Conservation (phyloP, 257 asterid species). For the Forsythia viridissima region DNA sequence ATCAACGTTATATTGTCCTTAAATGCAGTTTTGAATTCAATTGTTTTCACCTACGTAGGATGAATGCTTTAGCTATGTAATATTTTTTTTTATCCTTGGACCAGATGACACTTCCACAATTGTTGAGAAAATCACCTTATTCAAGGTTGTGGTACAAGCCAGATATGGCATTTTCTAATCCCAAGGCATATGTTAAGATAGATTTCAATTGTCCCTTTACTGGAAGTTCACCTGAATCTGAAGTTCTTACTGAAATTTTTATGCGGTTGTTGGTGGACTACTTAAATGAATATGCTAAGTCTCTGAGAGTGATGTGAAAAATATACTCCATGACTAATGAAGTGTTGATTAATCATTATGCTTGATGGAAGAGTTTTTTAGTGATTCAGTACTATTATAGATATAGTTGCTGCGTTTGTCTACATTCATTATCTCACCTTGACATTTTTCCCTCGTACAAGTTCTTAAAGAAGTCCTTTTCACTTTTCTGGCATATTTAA, state of each 20-base stretch:
- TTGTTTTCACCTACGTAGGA: slow-evolving; percentile 16
- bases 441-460: slow-evolving; percentile 7
- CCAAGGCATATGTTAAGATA: slow-evolving; percentile 84
- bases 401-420: not conserved
- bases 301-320: slow-evolving; percentile 11
- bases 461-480: slow-evolving; percentile 8
- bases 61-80: slow-evolving; percentile 29
- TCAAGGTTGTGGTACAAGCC: slow-evolving; percentile 98
- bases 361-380: not conserved
- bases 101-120: slow-evolving; percentile 67
- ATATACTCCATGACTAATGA: slow-evolving; percentile 2
- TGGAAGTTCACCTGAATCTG: slow-evolving; percentile 32
- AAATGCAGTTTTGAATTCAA: slow-evolving; percentile 9
- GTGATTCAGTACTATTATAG: not conserved
- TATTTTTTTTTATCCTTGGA: slow-evolving; percentile 26
- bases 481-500: slow-evolving; percentile 43
- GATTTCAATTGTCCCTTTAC: slow-evolving; percentile 86
- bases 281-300: slow-evolving; percentile 90
- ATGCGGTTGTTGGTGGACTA: slow-evolving; percentile 89
- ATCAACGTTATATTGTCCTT: slow-evolving; percentile 22
- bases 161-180: slow-evolving; percentile 75
- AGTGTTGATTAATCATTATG: not conserved
- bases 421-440: slow-evolving; percentile 20
- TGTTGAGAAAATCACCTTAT: slow-evolving; percentile 73
- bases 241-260: slow-evolving; percentile 54